Conservation (phyloP, 345 rosid species). For the Eucalyptus fibrosa region DNA sequence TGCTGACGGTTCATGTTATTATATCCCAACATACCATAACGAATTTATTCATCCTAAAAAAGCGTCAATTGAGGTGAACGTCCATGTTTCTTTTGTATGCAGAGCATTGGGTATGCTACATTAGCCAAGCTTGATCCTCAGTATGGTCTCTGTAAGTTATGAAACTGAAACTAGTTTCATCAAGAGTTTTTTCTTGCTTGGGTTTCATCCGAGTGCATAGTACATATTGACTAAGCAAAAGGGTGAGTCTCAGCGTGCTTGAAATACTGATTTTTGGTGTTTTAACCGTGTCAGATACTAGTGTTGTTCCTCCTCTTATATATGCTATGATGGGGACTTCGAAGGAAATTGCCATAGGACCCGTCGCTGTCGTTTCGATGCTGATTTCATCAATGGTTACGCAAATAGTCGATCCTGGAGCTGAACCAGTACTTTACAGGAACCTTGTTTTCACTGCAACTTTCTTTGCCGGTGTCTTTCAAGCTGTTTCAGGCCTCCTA, state of each 20-base stretch:
- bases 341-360: slow-evolving; percentile 85
- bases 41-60: neutral
- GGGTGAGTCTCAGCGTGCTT: neutral
- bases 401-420: slow-evolving; percentile 48
- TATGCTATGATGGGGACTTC: slow-evolving; percentile 94
- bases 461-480: slow-evolving; percentile 76
- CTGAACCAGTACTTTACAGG: slow-evolving; percentile 49
- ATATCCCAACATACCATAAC: neutral
- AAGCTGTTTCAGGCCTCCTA: slow-evolving; percentile 67
- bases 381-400: slow-evolving; percentile 69
- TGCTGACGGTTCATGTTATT: neutral
- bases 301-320: slow-evolving; percentile 78
- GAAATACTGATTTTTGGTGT: neutral
- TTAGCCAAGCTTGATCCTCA: slow-evolving; percentile 92
- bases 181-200: neutral
- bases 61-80: neutral
- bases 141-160: slow-evolving; percentile 77
- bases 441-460: slow-evolving; percentile 64
- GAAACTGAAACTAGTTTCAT: neutral
- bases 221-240: neutral
- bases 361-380: slow-evolving; percentile 86
- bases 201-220: neutral
- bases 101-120: slow-evolving; percentile 95
- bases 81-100: neutral
- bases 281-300: slow-evolving; percentile 37